Evolutionary conservation across 805 yeast species (phyloP).

Genomic region (Saccharomyces eubayanus): DNA sequence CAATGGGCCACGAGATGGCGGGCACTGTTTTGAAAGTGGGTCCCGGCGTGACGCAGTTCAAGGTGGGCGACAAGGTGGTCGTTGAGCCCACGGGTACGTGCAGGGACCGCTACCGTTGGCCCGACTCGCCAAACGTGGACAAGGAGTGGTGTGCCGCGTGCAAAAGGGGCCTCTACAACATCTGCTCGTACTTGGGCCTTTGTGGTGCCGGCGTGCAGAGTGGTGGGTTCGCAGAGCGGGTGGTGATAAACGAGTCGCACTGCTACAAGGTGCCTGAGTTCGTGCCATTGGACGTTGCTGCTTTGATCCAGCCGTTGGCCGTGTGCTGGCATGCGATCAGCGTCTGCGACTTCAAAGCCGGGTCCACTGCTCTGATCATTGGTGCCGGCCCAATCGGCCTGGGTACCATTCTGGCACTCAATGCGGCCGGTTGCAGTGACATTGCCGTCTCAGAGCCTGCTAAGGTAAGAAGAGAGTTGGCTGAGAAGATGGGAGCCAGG

Average conservation of each 20-base stretch:
- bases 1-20: slow-evolving; percentile 49
- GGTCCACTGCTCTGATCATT: slow-evolving; percentile 41
- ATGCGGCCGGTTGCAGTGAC: slow-evolving; percentile 43
- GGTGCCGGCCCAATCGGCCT: slow-evolving; percentile 63
- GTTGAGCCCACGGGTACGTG: slow-evolving; percentile 59
- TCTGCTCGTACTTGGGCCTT: slow-evolving; percentile 41
- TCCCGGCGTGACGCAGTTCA: slow-evolving; percentile 34
- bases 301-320: slow-evolving; percentile 49
- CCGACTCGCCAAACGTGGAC: slow-evolving; percentile 25
- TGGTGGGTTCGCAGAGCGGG: slow-evolving; percentile 49
- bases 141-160: slow-evolving; percentile 42
- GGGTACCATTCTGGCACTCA: slow-evolving; percentile 49
- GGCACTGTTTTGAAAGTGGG: slow-evolving; percentile 43
- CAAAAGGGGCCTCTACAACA: slow-evolving; percentile 42
- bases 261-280: slow-evolving; percentile 33
- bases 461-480: slow-evolving; percentile 42
- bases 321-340: slow-evolving; percentile 53
- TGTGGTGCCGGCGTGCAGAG: slow-evolving; percentile 50
- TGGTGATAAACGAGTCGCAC: slow-evolving; percentile 35
- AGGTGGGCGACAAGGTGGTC: slow-evolving; percentile 51
- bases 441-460: slow-evolving; percentile 50
- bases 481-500: slow-evolving; percentile 41
- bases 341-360: slow-evolving; percentile 37
- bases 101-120: slow-evolving; percentile 37
- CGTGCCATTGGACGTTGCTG: slow-evolving; percentile 46